These are phyloP conservation scores for Trypanosomatidae sp. DNA, from an alignment of 208 protist genomes.

Conservation along the genomic window DNA sequence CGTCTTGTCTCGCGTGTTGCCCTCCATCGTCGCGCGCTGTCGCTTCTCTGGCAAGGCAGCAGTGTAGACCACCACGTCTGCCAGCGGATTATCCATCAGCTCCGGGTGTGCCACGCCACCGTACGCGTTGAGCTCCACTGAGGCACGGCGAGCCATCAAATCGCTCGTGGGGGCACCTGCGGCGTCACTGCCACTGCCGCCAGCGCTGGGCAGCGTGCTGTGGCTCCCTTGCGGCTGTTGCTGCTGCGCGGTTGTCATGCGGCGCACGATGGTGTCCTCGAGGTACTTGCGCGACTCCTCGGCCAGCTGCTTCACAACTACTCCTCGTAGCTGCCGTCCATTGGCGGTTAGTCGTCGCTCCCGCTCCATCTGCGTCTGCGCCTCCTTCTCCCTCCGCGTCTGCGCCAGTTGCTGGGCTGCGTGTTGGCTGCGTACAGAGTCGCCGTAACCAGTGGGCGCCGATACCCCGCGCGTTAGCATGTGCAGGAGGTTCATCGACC, in stretches of 20 bases:
- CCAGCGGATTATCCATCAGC: constrained; percentile 2
- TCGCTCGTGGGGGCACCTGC: not conserved
- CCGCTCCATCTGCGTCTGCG: constrained; percentile 18
- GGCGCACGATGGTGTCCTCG: constrained; percentile 69
- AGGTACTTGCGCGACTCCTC: constrained; percentile 73
- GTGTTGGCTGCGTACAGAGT: constrained; percentile 28
- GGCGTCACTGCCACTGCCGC: not conserved
- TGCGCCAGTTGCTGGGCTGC: constrained; percentile 35
- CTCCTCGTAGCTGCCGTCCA: constrained; percentile 37
- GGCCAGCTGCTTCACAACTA: constrained; percentile 58
- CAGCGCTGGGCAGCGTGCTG: not conserved
- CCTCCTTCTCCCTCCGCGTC: constrained; percentile 10
- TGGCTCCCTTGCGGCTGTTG: constrained; percentile 2
- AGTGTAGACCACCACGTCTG: constrained; percentile 6
- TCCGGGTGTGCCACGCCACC: constrained; percentile 18
- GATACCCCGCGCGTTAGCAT: constrained; percentile 70
- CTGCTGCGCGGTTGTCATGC: constrained; percentile 45
- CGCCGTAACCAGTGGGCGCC: constrained; percentile 60
- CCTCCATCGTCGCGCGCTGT: not conserved
- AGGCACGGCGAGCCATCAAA: not conserved
- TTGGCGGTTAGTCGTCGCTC: constrained; percentile 26
- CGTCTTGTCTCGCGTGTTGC: not conserved
- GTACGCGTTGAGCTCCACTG: constrained; percentile 6
- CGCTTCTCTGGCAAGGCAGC: constrained; percentile 8
- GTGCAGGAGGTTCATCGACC: constrained; percentile 57